phyloP scores from a whole-genome alignment of 805 yeast species.

The Candida gorgasii region DNA sequence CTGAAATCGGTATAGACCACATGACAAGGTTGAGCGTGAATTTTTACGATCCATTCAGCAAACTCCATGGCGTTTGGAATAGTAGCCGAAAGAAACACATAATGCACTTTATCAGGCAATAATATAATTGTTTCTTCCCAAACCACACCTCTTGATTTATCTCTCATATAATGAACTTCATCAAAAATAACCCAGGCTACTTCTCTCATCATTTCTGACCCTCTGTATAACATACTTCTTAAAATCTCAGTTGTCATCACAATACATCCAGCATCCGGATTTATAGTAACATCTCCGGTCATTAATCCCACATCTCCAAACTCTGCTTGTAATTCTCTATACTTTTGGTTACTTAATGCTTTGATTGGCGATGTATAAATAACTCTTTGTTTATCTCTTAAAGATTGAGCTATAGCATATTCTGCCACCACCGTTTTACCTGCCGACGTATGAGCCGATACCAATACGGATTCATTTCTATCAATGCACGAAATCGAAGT shows the following conservation, averaged over 20 bases:
- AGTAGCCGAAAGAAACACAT: slow-evolving; percentile 89
- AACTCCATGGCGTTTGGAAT: slow-evolving; percentile 99
- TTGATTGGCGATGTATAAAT: slow-evolving; percentile 95
- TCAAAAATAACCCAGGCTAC: slow-evolving; percentile 97
- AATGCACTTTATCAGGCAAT: slow-evolving; percentile 95
- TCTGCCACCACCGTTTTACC: slow-evolving; percentile 98
- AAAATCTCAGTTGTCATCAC: slow-evolving; percentile 98
- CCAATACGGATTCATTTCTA: slow-evolving; percentile 89
- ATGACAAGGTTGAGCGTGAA: slow-evolving; percentile 95
- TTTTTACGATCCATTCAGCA: slow-evolving; percentile 97
- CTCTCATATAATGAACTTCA: slow-evolving; percentile 97
- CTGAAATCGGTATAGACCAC: slow-evolving; percentile 98
- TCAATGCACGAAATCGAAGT: slow-evolving; percentile 96
- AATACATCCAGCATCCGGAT: slow-evolving; percentile 92
- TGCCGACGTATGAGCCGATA: slow-evolving; percentile 97
- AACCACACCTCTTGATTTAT: slow-evolving; percentile 95
- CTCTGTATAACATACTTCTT: slow-evolving; percentile 92
- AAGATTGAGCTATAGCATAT: slow-evolving; percentile 94
- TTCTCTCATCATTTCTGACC: slow-evolving; percentile 94
- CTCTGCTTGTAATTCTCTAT: slow-evolving; percentile 87
- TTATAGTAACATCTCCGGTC: slow-evolving; percentile 99
- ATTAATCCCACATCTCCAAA: slow-evolving; percentile 96
- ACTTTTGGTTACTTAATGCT: slow-evolving; percentile 92
- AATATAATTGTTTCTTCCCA: slow-evolving; percentile 99
- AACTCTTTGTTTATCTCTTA: slow-evolving; percentile 87